phyloP scores from a whole-genome alignment of 106 monocot species.

The Platanthera zijinensis region DNA sequence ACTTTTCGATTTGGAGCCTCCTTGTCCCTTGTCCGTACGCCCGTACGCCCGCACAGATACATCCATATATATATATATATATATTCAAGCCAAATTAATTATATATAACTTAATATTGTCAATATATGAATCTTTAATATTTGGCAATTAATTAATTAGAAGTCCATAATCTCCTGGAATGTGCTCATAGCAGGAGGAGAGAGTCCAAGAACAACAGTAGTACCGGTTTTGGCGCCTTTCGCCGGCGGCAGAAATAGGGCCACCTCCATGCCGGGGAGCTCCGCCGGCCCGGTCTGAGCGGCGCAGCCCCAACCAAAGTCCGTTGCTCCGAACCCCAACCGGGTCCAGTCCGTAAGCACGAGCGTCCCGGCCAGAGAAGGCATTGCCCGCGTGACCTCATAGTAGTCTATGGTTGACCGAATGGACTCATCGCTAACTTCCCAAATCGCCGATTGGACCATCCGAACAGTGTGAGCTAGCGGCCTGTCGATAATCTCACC shows the following conservation, averaged over 20 bases:
- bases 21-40: too few relatives aligned
- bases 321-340: slow-evolving; percentile 3
- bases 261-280: slow-evolving; percentile 14
- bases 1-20: too few relatives aligned
- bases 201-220: slow-evolving; percentile 11
- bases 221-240: slow-evolving; percentile 6
- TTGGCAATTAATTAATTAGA: not conserved
- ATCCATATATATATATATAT: too few relatives aligned
- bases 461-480: slow-evolving; percentile 15
- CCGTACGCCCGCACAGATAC: too few relatives aligned
- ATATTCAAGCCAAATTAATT: too few relatives aligned
- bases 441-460: slow-evolving; percentile 24
- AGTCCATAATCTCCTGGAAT: slow-evolving; percentile 15
- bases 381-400: slow-evolving; percentile 27
- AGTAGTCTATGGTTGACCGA: slow-evolving; percentile 39
- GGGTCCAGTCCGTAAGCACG: slow-evolving; percentile 13
- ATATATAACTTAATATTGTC: too few relatives aligned
- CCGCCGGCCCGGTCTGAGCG: slow-evolving; percentile 10
- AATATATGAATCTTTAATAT: too few relatives aligned
- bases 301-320: slow-evolving; percentile 22
- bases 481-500: slow-evolving; percentile 3
- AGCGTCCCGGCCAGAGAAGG: slow-evolving; percentile 26
- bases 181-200: slow-evolving; percentile 8
- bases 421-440: slow-evolving; percentile 27
- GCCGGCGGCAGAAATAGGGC: slow-evolving; percentile 3